Conservation (phyloP, 345 rosid species). For the Geranium brycei region DNA sequence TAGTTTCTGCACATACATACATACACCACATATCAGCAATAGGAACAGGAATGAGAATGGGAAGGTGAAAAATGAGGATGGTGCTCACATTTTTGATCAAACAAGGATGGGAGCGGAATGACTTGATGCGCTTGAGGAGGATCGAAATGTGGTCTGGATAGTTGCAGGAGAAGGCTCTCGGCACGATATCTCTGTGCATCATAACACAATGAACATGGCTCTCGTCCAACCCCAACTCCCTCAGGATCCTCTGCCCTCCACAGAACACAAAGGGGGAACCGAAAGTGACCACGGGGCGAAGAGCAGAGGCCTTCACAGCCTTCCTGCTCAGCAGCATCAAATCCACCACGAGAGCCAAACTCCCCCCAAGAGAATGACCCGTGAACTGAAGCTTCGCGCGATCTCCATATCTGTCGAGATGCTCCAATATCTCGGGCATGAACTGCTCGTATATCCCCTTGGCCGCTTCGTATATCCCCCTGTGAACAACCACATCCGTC, state of each 20-base stretch:
- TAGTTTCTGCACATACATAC: slow-evolving; percentile 40
- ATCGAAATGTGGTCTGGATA: slow-evolving; percentile 71
- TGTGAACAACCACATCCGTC: slow-evolving; percentile 69
- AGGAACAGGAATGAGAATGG: too few relatives aligned
- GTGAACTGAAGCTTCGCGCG: slow-evolving; percentile 72
- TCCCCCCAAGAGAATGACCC: slow-evolving; percentile 93
- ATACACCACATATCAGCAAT: not conserved
- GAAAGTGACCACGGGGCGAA: slow-evolving; percentile 61
- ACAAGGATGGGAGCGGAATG: slow-evolving; percentile 72
- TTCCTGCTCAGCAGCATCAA: slow-evolving; percentile 58
- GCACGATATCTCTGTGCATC: slow-evolving; percentile 93
- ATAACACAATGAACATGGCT: slow-evolving; percentile 51
- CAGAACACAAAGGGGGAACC: slow-evolving; percentile 88
- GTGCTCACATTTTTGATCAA: slow-evolving; percentile 52
- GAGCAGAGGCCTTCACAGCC: slow-evolving; percentile 38
- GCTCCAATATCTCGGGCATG: slow-evolving; percentile 61
- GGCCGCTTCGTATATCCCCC: slow-evolving; percentile 94
- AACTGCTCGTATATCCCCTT: slow-evolving; percentile 75
- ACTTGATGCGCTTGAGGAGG: slow-evolving; percentile 49
- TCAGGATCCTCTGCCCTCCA: slow-evolving; percentile 60
- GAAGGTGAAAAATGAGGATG: too few relatives aligned
- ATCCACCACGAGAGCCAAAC: slow-evolving; percentile 62
- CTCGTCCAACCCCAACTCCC: slow-evolving; percentile 61
- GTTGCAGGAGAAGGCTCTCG: slow-evolving; percentile 92
- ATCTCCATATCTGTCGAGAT: slow-evolving; percentile 43